Conservation (phyloP, 805 yeast genomes). For the Zygotorulaspora chibaensis region DNA sequence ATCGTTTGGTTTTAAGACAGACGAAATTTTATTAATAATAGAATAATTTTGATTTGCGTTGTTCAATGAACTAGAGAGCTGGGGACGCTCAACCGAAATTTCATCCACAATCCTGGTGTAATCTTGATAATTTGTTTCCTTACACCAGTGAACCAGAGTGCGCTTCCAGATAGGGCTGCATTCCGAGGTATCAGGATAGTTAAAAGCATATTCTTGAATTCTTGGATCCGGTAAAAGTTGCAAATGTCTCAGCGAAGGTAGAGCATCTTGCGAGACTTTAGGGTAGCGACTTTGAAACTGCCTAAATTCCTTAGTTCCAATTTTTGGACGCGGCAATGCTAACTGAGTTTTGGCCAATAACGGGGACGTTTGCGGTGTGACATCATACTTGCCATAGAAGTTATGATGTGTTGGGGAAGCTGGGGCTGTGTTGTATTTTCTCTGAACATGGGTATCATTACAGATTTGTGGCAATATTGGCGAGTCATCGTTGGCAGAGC, state of each 20-base stretch:
- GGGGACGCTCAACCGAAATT: conserved; percentile 16
- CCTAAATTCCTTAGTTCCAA: not conserved
- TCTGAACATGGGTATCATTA: conserved; percentile 7
- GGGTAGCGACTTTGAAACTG: not conserved
- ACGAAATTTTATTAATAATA: conserved; percentile 16
- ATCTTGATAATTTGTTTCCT: conserved; percentile 30
- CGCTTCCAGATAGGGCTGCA: conserved; percentile 32
- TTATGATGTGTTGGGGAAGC: conserved; percentile 25
- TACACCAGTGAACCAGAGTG: conserved; percentile 34
- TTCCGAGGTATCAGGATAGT: conserved; percentile 36
- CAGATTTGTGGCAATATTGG: conserved; percentile 8
- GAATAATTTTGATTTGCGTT: not conserved
- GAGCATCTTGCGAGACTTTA: conserved; percentile 7
- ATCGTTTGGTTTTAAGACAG: conserved; percentile 30
- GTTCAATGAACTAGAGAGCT: conserved; percentile 7
- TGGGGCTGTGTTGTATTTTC: conserved; percentile 32
- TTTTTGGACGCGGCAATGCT: conserved; percentile 2
- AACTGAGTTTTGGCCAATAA: conserved; percentile 12
- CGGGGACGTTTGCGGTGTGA: conserved; percentile 30
- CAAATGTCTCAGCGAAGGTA: conserved; percentile 34
- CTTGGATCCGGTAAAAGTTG: conserved; percentile 31
- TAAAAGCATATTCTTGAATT: conserved; percentile 29
- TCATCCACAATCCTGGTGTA: conserved; percentile 26
- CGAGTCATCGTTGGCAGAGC: conserved; percentile 6
- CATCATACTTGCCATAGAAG: conserved; percentile 1